A percentile compares a stretch with the other conserved stretches of the same genome.
Conservation (phyloP, 176 grass and related monocot species). For the Avena insularis region DNA sequence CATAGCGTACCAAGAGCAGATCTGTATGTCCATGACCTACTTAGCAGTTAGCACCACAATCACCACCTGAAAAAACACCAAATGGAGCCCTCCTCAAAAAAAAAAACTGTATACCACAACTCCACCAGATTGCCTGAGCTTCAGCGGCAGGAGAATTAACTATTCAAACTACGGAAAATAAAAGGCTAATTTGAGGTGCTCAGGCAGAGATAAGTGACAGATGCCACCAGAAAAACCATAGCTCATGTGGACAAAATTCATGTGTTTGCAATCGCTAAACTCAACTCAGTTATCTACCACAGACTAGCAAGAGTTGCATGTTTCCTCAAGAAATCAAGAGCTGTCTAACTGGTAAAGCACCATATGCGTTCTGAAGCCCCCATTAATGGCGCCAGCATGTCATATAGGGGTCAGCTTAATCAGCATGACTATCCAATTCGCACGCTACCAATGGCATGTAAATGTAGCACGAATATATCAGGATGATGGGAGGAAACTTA, state of each 20-base stretch:
- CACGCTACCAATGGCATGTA: not conserved
- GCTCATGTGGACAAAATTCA: not conserved
- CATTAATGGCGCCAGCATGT: conserved; percentile 9
- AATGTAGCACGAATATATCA: not conserved
- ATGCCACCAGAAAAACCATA: not conserved
- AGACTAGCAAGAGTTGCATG: conserved; percentile 21
- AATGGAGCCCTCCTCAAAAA: not conserved
- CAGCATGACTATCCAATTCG: conserved; percentile 8
- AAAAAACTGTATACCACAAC: conserved; percentile 5
- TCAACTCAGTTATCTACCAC: conserved; percentile 10
- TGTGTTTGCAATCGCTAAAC: not conserved
- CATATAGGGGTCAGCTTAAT: not conserved
- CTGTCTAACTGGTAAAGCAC: not conserved
- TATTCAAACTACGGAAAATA: not conserved
- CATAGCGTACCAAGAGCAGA: conserved; percentile 21
- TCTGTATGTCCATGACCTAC: conserved; percentile 18
- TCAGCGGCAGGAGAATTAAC: not conserved
- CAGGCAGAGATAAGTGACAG: not conserved
- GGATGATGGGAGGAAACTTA: conserved; percentile 42
- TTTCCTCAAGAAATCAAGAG: not conserved
- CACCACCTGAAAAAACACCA: not conserved
- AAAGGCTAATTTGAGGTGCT: not conserved
- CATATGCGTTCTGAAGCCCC: conserved; percentile 23
- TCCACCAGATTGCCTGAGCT: not conserved
- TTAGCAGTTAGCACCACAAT: not conserved